Evolutionary conservation across 306 rosid species (phyloP), one percentile per base, ranked within the genome.

Genomic region (Macrotyloma uniflorum): DNA sequence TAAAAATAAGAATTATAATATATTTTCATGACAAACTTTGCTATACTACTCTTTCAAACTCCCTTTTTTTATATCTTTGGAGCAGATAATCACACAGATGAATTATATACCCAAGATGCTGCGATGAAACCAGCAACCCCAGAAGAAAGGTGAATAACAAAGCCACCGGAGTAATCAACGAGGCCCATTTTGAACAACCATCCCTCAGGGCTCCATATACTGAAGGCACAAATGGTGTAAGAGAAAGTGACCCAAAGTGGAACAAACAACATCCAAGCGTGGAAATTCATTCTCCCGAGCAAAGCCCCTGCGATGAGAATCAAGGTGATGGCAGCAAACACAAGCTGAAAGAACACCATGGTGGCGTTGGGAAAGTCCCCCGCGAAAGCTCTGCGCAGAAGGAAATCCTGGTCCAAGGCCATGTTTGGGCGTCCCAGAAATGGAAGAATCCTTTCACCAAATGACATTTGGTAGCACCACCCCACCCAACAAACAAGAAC

Each of bases 221-320:
- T 85, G 45, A 32, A 85, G 5, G 85, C 85, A 33, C 80, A 76
- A 1, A 87, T 55, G 22, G 90, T 82, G 77, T 87, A 87, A 0
- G 90, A 82, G 33, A 72, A 79, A 0, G 88, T 84, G 15, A 87
- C 18, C 90, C 88, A 87, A 0, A 85, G 87, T 4, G 90, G 88
- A 55, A 82, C 88, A 53, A 87, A 87, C 49, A 80, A 4, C 87
- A 87, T 84, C 90, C 88, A 87, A 0, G 90, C 88, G 8, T 55
- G 42, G 13, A 87, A 85, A 68, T 80, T 87, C 88, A 85, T 84
- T 62, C 87, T 76, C 26, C 88, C 87, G 2, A 84, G 80, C 83
- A 87, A 79, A 3, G 90, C 86, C 42, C 90, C 88, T 0, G 81
- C 88, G 1, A 84, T 68, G 51, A 87, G 79, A 74, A 84, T 84